phyloP scores from a whole-genome alignment of 257 asterid species.

The Rubia yunnanensis region DNA sequence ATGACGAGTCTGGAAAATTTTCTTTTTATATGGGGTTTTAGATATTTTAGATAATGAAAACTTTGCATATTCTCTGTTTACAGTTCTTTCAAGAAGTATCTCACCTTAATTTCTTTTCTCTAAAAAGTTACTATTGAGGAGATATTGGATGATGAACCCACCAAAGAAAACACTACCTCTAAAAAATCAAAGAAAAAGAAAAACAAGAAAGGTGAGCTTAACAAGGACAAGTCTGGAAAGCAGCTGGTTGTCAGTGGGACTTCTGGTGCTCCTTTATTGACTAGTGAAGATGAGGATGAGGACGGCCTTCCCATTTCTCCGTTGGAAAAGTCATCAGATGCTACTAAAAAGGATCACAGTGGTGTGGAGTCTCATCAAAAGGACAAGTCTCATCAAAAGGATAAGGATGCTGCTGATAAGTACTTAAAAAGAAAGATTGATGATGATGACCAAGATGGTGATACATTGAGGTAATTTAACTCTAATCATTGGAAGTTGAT shows the following conservation, averaged over 20 bases:
- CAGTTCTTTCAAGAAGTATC: background rate
- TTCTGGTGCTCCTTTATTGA: conserved; percentile 26
- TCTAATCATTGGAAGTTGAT: conserved; percentile 1
- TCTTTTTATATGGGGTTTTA: background rate
- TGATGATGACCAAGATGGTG: conserved; percentile 31
- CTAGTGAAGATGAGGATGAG: conserved; percentile 95
- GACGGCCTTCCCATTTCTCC: conserved; percentile 75
- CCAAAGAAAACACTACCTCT: conserved; percentile 28
- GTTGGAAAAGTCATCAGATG: conserved; percentile 18
- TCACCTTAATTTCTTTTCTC: conserved; percentile 2
- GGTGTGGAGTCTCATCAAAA: conserved; percentile 25
- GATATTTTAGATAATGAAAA: background rate
- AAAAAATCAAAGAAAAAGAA: conserved; percentile 52
- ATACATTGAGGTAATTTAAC: conserved; percentile 36
- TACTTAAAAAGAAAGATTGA: conserved; percentile 51
- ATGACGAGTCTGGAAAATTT: background rate
- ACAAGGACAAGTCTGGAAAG: conserved; percentile 28
- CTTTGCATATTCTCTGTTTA: too few relatives aligned
- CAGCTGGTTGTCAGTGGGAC: conserved; percentile 43
- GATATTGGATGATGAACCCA: conserved; percentile 59
- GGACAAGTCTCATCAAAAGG: conserved; percentile 29
- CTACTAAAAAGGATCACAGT: conserved; percentile 14
- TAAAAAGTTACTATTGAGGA: conserved; percentile 77
- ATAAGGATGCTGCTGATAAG: conserved; percentile 25
- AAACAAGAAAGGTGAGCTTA: conserved; percentile 23